A percentile compares a stretch with the other conserved stretches of the same genome.
Conservation (phyloP, 2,329 filamentous ascomycete genomes). For the Podosphaera leucotricha region DNA sequence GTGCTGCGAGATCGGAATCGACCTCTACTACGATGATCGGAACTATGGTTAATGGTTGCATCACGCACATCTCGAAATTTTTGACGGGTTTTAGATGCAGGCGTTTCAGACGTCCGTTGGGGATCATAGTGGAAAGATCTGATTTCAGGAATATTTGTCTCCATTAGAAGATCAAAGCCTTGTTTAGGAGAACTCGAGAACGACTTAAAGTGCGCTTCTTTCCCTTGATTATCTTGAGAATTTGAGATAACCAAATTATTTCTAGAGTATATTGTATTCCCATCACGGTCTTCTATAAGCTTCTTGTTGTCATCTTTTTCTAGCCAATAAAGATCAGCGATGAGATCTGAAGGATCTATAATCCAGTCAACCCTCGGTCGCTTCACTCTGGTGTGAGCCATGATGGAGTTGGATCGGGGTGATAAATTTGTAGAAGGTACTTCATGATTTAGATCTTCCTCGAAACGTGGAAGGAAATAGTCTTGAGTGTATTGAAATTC, state of each 20-base stretch:
- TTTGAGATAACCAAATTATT: neutral
- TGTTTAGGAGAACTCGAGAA: constrained; percentile 3
- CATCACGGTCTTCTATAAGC: constrained; percentile 58
- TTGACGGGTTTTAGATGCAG: constrained; percentile 34
- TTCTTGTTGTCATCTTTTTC: constrained; percentile 62
- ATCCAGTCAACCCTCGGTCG: constrained; percentile 68
- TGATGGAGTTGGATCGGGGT: constrained; percentile 17
- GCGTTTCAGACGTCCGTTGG: constrained; percentile 21
- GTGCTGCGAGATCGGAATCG: constrained; percentile 28
- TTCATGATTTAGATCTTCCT: constrained; percentile 16
- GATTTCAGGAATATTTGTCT: constrained; percentile 15
- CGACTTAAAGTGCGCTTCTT: constrained; percentile 5
- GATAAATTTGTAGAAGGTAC: constrained; percentile 13
- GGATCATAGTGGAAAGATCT: constrained; percentile 11
- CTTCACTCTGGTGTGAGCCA: constrained; percentile 30
- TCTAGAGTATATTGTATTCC: constrained; percentile 46
- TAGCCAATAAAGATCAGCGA: constrained; percentile 80
- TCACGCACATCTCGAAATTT: constrained; percentile 32
- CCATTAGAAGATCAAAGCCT: constrained; percentile 10
- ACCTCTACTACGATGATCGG: constrained; percentile 30
- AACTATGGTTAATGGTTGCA: constrained; percentile 26
- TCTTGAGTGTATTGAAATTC: constrained; percentile 3
- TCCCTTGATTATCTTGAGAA: neutral
- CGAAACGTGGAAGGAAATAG: constrained; percentile 2
- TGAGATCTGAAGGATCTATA: constrained; percentile 58